phyloP scores from a whole-genome alignment of 176 grass and related monocot genomes.

The Canna indica region DNA sequence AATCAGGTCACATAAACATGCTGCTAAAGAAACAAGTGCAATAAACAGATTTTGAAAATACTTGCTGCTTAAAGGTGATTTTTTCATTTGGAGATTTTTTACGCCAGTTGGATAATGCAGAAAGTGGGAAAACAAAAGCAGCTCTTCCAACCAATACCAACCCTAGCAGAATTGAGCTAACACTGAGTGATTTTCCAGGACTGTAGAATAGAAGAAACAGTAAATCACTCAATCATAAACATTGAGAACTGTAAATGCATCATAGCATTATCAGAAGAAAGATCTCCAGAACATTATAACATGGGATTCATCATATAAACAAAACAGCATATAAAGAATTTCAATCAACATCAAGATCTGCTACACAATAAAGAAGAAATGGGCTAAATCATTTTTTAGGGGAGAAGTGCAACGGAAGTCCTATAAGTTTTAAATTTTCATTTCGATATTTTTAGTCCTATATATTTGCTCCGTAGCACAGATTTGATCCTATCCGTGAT shows the following conservation, averaged over 20 bases:
- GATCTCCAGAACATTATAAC: background rate
- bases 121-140: constrained; percentile 80
- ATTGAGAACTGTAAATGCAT: background rate
- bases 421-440: no score
- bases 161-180: constrained; percentile 74
- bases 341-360: background rate
- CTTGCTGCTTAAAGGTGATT: constrained; percentile 79
- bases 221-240: background rate
- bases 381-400: no score
- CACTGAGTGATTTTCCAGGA: constrained; percentile 65
- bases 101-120: constrained; percentile 65
- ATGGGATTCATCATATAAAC: background rate
- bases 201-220: constrained; percentile 20
- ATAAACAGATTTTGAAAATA: constrained; percentile 12
- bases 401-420: no score
- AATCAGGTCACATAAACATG: background rate
- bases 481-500: no score
- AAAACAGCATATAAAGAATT: background rate
- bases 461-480: no score
- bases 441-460: no score
- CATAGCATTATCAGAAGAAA: background rate
- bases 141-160: constrained; percentile 87
- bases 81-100: constrained; percentile 50
- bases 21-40: background rate
- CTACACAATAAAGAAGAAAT: background rate